phyloP scores from a whole-genome alignment of 2,329 filamentous ascomycete species.

The Pezizomycotina sp. region DNA sequence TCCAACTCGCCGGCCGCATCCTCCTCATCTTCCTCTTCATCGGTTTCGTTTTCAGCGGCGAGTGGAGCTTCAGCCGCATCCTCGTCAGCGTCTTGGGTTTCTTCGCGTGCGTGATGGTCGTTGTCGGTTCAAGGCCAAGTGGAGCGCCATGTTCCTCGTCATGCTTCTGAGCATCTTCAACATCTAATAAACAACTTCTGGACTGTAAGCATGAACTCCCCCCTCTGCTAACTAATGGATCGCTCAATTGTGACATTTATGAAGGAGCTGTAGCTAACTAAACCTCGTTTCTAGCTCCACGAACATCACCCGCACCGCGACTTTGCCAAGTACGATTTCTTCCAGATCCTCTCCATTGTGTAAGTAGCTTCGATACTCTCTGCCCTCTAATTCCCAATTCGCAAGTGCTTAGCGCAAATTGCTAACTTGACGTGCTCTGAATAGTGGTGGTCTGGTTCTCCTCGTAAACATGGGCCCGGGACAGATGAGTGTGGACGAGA shows the following conservation, averaged over 20 bases:
- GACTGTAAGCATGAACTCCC: conserved; percentile 53
- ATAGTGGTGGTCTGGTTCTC: conserved; percentile 70
- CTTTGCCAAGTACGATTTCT: conserved; percentile 99
- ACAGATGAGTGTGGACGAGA: conserved; percentile 96
- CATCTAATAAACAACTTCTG: conserved; percentile 98
- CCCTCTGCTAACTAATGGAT: background rate
- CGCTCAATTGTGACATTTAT: conserved; percentile 13
- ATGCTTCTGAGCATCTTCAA: conserved; percentile 95
- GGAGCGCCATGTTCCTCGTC: conserved; percentile 87
- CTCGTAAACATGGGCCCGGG: conserved; percentile 97
- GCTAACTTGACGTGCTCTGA: conserved; percentile 22
- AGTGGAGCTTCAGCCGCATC: conserved; percentile 81
- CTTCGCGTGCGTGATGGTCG: conserved; percentile 91
- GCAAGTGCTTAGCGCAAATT: background rate
- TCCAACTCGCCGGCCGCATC: conserved; percentile 90
- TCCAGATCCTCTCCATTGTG: conserved; percentile 98
- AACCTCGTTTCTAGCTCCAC: conserved; percentile 49
- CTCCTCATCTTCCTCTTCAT: conserved; percentile 95
- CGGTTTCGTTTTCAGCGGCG: conserved; percentile 86
- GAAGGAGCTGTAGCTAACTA: conserved; percentile 25
- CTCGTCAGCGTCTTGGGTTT: conserved; percentile 70
- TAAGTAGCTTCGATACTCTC: conserved; percentile 34
- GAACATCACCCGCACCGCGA: conserved; percentile 98
- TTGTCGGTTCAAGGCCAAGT: conserved; percentile 99
- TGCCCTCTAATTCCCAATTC: conserved; percentile 4